phyloP scores from a whole-genome alignment of 345 rosid species.

The Aurinia saxatilis region DNA sequence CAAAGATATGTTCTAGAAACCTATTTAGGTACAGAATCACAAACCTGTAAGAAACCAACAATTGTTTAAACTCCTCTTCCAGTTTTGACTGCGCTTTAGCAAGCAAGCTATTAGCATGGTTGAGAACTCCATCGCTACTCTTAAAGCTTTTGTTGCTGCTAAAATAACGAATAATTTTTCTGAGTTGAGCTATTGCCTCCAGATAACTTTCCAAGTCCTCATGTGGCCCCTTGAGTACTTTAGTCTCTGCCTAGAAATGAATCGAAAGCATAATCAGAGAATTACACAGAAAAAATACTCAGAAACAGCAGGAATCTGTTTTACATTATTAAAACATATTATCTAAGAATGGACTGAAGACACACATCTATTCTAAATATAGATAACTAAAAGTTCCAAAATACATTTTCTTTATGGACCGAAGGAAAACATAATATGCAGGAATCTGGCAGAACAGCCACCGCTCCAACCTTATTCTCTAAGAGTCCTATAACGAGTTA shows the following conservation, averaged over 20 bases:
- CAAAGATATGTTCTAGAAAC: not conserved
- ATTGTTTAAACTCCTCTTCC: constrained; percentile 90
- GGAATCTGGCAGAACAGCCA: not conserved
- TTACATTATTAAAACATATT: no score
- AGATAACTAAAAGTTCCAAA: not conserved
- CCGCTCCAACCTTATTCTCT: not conserved
- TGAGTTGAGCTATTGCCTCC: constrained; percentile 80
- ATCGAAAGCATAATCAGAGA: constrained; percentile 16
- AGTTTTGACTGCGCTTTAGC: constrained; percentile 86
- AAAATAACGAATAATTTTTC: constrained; percentile 64
- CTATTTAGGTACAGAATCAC: constrained; percentile 3
- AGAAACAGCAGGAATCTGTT: not conserved
- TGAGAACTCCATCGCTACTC: constrained; percentile 63
- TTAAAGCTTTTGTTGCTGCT: constrained; percentile 62
- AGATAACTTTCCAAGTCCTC: constrained; percentile 90
- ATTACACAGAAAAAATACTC: not conserved
- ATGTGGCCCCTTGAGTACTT: constrained; percentile 90
- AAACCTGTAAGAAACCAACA: constrained; percentile 76
- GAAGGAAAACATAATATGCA: not conserved
- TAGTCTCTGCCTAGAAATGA: constrained; percentile 75
- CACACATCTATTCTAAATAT: not conserved
- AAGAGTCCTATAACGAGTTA: not conserved
- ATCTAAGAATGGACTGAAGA: no score
- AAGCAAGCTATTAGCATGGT: constrained; percentile 68
- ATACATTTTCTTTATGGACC: not conserved